Evolutionary conservation across 2,329 filamentous ascomycete genomes (phyloP).

Genomic region (Camillea tinctor): DNA sequence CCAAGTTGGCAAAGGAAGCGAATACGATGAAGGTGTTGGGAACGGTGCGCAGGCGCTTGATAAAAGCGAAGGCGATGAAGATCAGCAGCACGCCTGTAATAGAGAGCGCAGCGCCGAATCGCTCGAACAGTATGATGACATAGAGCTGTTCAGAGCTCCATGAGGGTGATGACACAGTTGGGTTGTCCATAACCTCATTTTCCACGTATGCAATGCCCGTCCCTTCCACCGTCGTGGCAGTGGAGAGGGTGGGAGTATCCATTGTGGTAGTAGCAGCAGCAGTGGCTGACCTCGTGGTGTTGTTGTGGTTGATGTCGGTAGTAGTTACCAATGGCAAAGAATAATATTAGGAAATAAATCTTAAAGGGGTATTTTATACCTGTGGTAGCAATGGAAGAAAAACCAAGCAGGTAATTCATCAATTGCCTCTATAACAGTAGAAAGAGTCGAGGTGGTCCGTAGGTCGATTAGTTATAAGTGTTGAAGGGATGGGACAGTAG

Average conservation of each 20-base stretch:
- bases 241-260: background rate
- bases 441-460: background rate
- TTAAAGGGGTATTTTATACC: too few relatives aligned
- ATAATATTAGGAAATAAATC: too few relatives aligned
- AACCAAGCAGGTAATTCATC: background rate
- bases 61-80: conserved; percentile 50
- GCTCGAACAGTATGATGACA: conserved; percentile 48
- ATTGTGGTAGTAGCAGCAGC: background rate
- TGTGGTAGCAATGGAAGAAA: too few relatives aligned
- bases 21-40: conserved; percentile 63
- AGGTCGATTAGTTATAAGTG: background rate
- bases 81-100: conserved; percentile 50
- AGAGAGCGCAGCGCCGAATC: conserved; percentile 53
- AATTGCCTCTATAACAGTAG: background rate
- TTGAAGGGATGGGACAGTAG: background rate
- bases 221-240: background rate
- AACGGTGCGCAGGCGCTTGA: conserved; percentile 54
- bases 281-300: background rate
- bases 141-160: conserved; percentile 23
- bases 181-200: background rate
- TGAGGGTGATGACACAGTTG: background rate
- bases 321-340: too few relatives aligned
- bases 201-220: background rate
- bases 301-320: too few relatives aligned
- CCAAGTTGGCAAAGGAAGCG: conserved; percentile 58